Evolutionary conservation across 768 basidiomycete species (phyloP), one percentile per base, ranked within the genome.

Genomic region (Rhodotorula diobovata): DNA sequence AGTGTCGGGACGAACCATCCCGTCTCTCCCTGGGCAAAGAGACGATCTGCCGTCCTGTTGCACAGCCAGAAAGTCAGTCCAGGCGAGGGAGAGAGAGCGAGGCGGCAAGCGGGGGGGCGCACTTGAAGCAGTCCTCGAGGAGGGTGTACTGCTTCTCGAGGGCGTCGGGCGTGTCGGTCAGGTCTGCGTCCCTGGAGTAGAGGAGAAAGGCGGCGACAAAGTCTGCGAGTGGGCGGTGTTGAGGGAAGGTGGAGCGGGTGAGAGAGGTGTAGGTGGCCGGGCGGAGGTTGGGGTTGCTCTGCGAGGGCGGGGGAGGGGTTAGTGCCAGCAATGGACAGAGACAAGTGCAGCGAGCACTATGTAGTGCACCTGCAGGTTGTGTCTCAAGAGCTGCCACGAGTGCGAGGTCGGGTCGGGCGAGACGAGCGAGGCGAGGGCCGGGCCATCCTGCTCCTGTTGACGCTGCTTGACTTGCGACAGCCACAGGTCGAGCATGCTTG

Each of bases 1-100:
- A 78, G 53, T 3, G 76, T 71, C 18, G 73, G 73, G 2, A 77
- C 73, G 62, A 77, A 77, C 66, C 67, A 76, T 0, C 70, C 77
- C 23, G 67, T 67, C 25, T 78, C 76, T 18, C 64, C 71, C 8
- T 58, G 60, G 0, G 67, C 67, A 34, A 76, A 70, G 21, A 76
- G 23, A 2, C 68, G 46, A 23, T 72, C 68, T 25, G 74, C 71
- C 0, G 65, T 51, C 28, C 75, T 75, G 58, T n/a, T n/a, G 25
- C 30, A 7, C 32, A 7, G 5, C 10, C 41, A 32, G 10, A 45
- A 4, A n/a, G n/a, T n/a, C n/a, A n/a, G n/a, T 20, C 25, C 39
- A 2, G n/a, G 10, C 4, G n/a, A n/a, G n/a, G 5, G 37, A 35
- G 18, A 25, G 8, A 20, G n/a, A 46, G 4, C 25, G 61, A 5